A percentile compares a stretch with the other conserved stretches of the same genome.
Evolutionary conservation across 2,329 filamentous ascomycete species (phyloP).

Genomic region (Lecanicillium sp.): DNA sequence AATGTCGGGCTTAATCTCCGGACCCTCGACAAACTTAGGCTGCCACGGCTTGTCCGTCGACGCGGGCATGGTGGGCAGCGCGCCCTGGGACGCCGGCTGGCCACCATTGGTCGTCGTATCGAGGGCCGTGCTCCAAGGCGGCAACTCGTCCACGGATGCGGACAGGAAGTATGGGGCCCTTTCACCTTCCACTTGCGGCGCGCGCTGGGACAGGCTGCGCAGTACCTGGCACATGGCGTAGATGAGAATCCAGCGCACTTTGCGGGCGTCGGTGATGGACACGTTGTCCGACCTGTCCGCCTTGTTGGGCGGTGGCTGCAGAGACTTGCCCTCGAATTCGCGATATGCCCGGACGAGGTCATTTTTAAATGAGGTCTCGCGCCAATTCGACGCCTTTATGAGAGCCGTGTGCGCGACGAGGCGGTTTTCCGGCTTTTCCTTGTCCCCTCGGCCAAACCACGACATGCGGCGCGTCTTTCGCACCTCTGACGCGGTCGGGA

Average conservation of each 20-base stretch:
- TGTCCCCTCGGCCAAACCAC: conserved; percentile 37
- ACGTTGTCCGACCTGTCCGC: conserved; percentile 50
- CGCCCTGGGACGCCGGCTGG: neutral
- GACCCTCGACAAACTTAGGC: neutral
- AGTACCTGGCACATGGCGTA: conserved; percentile 71
- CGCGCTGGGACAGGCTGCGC: conserved; percentile 54
- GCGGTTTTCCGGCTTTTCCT: conserved; percentile 41
- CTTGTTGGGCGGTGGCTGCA: conserved; percentile 40
- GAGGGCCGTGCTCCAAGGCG: conserved; percentile 39
- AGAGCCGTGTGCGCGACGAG: conserved; percentile 48
- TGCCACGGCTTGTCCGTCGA: conserved; percentile 6
- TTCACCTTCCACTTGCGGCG: conserved; percentile 54
- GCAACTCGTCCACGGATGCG: conserved; percentile 35
- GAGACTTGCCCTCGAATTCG: conserved; percentile 59
- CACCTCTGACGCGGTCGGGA: conserved; percentile 39
- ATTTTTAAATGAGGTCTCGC: conserved; percentile 36
- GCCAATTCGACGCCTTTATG: conserved; percentile 43
- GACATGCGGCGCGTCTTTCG: conserved; percentile 27
- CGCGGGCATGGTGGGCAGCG: conserved; percentile 4
- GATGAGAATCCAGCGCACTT: conserved; percentile 71
- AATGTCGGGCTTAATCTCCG: conserved; percentile 49
- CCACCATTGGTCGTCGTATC: conserved; percentile 14
- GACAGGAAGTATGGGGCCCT: conserved; percentile 52
- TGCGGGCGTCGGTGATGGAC: conserved; percentile 59
- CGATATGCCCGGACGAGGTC: conserved; percentile 62